These are phyloP conservation scores for Phytopythium vexans DNA, from an alignment of 352 stramenopile species.

Conservation along the genomic window DNA sequence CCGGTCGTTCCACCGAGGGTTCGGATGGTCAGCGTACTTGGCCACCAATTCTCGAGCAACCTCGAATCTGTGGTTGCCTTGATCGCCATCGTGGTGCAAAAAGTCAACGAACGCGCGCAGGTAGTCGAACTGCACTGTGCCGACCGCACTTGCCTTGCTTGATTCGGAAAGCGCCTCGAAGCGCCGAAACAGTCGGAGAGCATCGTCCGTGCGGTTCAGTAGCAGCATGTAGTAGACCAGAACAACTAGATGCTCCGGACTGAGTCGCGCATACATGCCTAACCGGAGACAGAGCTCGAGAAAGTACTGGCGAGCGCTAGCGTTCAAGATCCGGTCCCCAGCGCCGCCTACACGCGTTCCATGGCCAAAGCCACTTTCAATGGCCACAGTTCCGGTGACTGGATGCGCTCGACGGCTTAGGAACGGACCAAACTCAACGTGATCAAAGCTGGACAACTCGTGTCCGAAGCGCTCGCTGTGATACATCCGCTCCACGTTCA, in stretches of 20 bases:
- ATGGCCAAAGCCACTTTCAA: slow-evolving; percentile 4
- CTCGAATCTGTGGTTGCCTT: slow-evolving; percentile 19
- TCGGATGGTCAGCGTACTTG: slow-evolving; percentile 32
- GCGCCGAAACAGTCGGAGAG: slow-evolving; percentile 27
- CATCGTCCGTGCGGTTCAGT: slow-evolving; percentile 35
- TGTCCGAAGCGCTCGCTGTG: slow-evolving; percentile 22
- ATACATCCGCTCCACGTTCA: slow-evolving; percentile 20
- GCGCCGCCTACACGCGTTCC: slow-evolving; percentile 1
- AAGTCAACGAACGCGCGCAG: too few relatives aligned
- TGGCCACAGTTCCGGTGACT: slow-evolving; percentile 15
- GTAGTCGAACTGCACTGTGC: slow-evolving; percentile 58
- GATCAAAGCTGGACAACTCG: slow-evolving; percentile 26
- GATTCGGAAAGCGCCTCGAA: too few relatives aligned
- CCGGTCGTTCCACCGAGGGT: slow-evolving; percentile 41
- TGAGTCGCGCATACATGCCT: slow-evolving; percentile 20
- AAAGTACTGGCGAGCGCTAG: slow-evolving; percentile 33
- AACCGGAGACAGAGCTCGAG: slow-evolving; percentile 35
- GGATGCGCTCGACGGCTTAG: slow-evolving; percentile 36
- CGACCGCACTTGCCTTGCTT: too few relatives aligned
- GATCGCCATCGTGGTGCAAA: slow-evolving; percentile 18
- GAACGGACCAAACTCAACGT: slow-evolving; percentile 49
- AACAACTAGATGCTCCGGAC: slow-evolving; percentile 31
- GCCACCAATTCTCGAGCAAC: slow-evolving; percentile 30
- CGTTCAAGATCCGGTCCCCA: slow-evolving; percentile 32
- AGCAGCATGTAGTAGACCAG: slow-evolving; percentile 48